Conservation (phyloP, 1,284 basidiomycete species). For the Ustilago crameri region DNA sequence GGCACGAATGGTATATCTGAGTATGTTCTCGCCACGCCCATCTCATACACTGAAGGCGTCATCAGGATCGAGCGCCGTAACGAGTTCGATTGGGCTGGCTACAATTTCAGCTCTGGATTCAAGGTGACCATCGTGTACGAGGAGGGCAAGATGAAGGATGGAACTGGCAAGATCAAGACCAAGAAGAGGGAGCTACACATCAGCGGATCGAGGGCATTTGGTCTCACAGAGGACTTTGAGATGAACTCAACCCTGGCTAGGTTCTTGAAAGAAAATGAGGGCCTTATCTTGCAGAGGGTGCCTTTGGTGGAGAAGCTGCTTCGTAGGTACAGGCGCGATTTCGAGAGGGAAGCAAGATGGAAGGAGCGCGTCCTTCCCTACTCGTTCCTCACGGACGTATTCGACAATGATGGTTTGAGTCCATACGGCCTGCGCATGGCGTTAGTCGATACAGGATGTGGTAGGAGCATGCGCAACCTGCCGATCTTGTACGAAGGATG, state of each 20-base stretch:
- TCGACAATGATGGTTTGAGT: conserved; percentile 48
- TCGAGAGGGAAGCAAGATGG: conserved; percentile 72
- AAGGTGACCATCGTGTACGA: conserved; percentile 75
- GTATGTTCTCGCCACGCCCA: conserved; percentile 70
- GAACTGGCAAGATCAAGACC: conserved; percentile 45
- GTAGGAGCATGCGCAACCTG: conserved; percentile 74
- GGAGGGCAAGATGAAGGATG: conserved; percentile 60
- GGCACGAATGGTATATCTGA: conserved; percentile 70
- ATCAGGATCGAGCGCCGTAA: conserved; percentile 75
- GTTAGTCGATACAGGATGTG: conserved; percentile 71
- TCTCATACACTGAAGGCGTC: conserved; percentile 72
- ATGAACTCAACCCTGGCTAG: conserved; percentile 75
- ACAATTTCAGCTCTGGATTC: conserved; percentile 74
- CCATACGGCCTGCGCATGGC: conserved; percentile 69
- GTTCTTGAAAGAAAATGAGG: conserved; percentile 76
- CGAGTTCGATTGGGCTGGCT: conserved; percentile 74
- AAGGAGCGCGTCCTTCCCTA: conserved; percentile 77
- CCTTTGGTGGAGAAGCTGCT: conserved; percentile 72
- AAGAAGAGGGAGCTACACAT: conserved; percentile 71
- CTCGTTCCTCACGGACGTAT: conserved; percentile 75
- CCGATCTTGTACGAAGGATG: conserved; percentile 72
- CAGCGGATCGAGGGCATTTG: conserved; percentile 73
- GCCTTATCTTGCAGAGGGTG: conserved; percentile 72
- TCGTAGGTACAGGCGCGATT: conserved; percentile 73
- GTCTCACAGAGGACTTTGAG: conserved; percentile 77